Conservation (phyloP, 2,329 filamentous ascomycete genomes). For the Phialophora chinensis region DNA sequence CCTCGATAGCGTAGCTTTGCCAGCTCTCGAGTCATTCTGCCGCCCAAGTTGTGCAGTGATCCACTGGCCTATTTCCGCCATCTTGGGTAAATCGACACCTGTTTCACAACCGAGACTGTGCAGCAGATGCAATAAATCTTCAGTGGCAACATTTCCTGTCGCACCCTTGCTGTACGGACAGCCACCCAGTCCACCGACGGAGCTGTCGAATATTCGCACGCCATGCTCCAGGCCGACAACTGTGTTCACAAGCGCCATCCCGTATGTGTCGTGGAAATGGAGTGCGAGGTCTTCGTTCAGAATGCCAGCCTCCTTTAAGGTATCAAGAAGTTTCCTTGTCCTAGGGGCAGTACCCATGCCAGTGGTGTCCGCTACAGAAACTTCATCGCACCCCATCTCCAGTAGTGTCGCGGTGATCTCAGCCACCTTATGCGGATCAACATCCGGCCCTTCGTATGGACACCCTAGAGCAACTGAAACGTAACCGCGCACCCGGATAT, state of each 20-base stretch:
- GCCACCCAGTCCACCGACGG: conserved; percentile 67
- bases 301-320: conserved; percentile 65
- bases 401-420: conserved; percentile 65
- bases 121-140: conserved; percentile 66
- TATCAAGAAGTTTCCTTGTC: conserved; percentile 63
- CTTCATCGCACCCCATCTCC: conserved; percentile 70
- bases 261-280: conserved; percentile 72
- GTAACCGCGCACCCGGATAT: conserved; percentile 67
- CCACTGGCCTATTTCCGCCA: conserved; percentile 63
- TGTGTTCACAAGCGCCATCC: conserved; percentile 68
- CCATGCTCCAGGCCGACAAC: conserved; percentile 68
- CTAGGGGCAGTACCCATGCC: conserved; percentile 70
- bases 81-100: conserved; percentile 62
- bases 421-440: conserved; percentile 65
- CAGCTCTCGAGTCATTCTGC: conserved; percentile 59
- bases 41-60: conserved; percentile 61
- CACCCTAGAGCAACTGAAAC: conserved; percentile 69
- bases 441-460: conserved; percentile 69
- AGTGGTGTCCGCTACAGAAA: conserved; percentile 70
- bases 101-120: conserved; percentile 67
- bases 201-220: conserved; percentile 67
- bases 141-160: conserved; percentile 69
- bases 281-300: conserved; percentile 65
- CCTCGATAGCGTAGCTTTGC: conserved; percentile 57
- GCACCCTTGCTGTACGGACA: conserved; percentile 70